phyloP scores from a whole-genome alignment of 2,329 filamentous ascomycete genomes.

The Fusarium chuoi region DNA sequence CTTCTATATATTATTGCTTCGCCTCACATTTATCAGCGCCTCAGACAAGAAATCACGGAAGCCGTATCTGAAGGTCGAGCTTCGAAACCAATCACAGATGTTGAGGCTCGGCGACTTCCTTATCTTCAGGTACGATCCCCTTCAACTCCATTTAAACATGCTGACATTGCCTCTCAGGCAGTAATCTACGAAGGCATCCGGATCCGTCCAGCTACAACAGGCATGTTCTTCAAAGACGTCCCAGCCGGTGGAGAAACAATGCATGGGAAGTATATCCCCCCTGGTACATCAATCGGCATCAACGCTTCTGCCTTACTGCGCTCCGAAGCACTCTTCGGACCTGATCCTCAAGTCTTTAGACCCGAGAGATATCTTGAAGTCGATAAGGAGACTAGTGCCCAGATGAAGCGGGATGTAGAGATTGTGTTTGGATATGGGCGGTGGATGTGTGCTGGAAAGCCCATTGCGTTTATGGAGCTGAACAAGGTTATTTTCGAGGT shows the following conservation, averaged over 20 bases:
- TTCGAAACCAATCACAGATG: not conserved
- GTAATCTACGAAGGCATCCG: not conserved
- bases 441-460: conserved; percentile 1
- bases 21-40: not conserved
- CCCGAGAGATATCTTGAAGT: conserved; percentile 1
- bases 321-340: not conserved
- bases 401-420: not conserved
- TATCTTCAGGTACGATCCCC: not conserved
- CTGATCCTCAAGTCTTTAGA: not conserved
- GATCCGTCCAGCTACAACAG: not conserved
- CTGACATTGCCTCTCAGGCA: not conserved
- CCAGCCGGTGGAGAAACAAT: not conserved
- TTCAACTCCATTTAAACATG: fast-evolving
- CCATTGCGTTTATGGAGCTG: not conserved
- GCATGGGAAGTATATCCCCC: not conserved
- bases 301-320: not conserved
- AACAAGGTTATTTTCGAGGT: conserved; percentile 3
- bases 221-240: conserved; percentile 1
- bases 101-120: not conserved
- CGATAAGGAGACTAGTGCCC: not conserved
- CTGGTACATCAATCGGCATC: not conserved
- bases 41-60: not conserved
- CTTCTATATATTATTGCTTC: not conserved
- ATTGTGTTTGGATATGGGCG: not conserved
- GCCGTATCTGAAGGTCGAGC: not conserved